Evolutionary conservation across 2,329 filamentous ascomycete species (phyloP), one percentile per base, ranked within the genome.

Genomic region (Curvularia verruculosa): DNA sequence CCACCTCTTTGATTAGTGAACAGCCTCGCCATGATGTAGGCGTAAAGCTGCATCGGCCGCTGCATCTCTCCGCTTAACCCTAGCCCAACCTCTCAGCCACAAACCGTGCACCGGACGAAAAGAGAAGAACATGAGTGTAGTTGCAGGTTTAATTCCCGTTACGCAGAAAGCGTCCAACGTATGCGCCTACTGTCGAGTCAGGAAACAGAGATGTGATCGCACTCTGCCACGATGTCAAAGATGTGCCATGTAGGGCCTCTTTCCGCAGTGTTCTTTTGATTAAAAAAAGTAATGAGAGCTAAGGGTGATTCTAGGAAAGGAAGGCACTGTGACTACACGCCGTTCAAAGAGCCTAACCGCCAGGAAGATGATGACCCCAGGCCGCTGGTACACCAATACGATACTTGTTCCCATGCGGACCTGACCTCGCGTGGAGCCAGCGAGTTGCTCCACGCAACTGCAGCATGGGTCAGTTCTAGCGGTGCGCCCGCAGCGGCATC

Each of bases 131-230:
- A 50, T 52, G 39, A 47, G 37, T 43, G 23, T 40, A 31, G 9
- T 54, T 5, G 50, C 55, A 36, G 23, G 31, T n/a, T 48, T 63
- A 40, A 59, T 63, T 45, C 48, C 48, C 10, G 48, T 50, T 21
- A 50, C 48, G 10, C 43, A 45, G 18, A 62, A 62, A 47, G 62
- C 59, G 23, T 45, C 50, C 2, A 62, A 62, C 44, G 51, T 61
- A 24, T 64, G 62, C 37, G 53, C 47, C 8, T 59, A 62, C 39
- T 64, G 62, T 29, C 57, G 59, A 31, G 37, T 45, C 3, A 57
- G 62, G 31, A 64, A 64, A 41, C 57, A 64, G 21, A 41, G 55
- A 28, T 64, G 59, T 43, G 55, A 65, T 40, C 48, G 60, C 3
- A 49, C 46, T 13, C 39, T 63, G 13, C 43, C 43, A 29, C 43